Percentiles rank a stretch among this genome's conserved stretches.
These are phyloP conservation scores for Phytophthora ohioensis DNA, from an alignment of 352 stramenopile genomes.

Conservation along the genomic window DNA sequence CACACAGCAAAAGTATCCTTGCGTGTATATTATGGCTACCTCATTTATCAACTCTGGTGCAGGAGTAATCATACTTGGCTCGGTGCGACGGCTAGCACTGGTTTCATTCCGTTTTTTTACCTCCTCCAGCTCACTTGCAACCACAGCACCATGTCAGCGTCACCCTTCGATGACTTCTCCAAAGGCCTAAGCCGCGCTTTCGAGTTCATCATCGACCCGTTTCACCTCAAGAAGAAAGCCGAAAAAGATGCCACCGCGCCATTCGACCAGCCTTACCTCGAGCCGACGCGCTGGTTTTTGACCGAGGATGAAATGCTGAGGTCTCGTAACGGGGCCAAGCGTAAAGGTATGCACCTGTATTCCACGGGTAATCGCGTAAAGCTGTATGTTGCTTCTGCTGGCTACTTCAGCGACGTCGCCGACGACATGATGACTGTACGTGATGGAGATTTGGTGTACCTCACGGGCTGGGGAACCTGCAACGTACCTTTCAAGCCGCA, in stretches of 20 bases:
- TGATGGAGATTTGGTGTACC: constrained; percentile 44
- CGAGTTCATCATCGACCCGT: constrained; percentile 42
- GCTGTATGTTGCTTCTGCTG: constrained; percentile 48
- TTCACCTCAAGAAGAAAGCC: constrained; percentile 32
- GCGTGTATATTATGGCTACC: not conserved
- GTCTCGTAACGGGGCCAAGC: constrained; percentile 47
- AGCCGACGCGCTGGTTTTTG: constrained; percentile 64
- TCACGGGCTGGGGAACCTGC: constrained; percentile 67
- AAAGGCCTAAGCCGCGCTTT: constrained; percentile 36
- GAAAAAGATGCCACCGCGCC: constrained; percentile 28
- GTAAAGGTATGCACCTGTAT: constrained; percentile 48
- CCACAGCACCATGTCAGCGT: constrained; percentile 17
- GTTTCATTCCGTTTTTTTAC: constrained; percentile 16
- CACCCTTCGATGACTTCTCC: constrained; percentile 20
- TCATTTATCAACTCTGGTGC: not conserved
- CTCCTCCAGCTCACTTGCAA: constrained; percentile 4
- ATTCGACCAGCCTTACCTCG: constrained; percentile 57
- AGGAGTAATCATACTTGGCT: not conserved
- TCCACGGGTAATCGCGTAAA: constrained; percentile 57
- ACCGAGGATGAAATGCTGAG: constrained; percentile 59
- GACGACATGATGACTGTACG: constrained; percentile 44
- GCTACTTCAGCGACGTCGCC: constrained; percentile 61
- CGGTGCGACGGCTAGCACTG: not conserved
- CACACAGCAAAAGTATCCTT: constrained; percentile 5
- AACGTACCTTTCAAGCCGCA: constrained; percentile 61